Conservation (phyloP, 2,329 filamentous ascomycete species). For the Arthrinium puccinioides region DNA sequence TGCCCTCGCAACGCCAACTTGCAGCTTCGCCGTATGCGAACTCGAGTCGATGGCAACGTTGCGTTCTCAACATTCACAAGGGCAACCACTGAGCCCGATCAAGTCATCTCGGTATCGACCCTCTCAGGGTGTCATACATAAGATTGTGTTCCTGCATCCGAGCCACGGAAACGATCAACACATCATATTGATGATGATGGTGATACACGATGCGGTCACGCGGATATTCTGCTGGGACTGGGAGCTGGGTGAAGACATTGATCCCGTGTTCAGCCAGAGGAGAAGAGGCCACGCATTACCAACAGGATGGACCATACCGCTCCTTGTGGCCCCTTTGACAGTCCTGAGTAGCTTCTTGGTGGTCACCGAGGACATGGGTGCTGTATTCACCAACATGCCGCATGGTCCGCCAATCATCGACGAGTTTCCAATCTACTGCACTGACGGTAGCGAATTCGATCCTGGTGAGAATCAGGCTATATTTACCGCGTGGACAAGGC, state of each 20-base stretch:
- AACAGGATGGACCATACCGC: conserved; percentile 49
- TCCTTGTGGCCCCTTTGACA: conserved; percentile 65
- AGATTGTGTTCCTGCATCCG: conserved; percentile 80
- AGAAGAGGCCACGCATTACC: conserved; percentile 44
- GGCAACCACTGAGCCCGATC: conserved; percentile 51
- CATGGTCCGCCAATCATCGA: conserved; percentile 42
- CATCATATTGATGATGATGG: conserved; percentile 68
- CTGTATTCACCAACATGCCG: conserved; percentile 46
- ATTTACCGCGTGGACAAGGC: conserved; percentile 82
- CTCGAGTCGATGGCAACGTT: conserved; percentile 50
- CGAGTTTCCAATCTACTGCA: conserved; percentile 32
- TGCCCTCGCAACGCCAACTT: conserved; percentile 64
- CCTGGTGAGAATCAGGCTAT: conserved; percentile 45
- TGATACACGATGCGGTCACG: conserved; percentile 40
- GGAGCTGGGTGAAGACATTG: conserved; percentile 44
- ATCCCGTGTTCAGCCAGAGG: conserved; percentile 35
- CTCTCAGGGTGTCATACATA: conserved; percentile 69
- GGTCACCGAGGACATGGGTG: conserved; percentile 54
- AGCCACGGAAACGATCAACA: conserved; percentile 56
- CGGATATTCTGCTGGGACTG: conserved; percentile 55
- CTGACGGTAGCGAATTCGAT: conserved; percentile 34
- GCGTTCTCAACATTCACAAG: conserved; percentile 38
- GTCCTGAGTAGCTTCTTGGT: conserved; percentile 65
- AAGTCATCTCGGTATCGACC: conserved; percentile 32
- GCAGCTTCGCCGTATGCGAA: conserved; percentile 64